Evolutionary conservation across 2,329 filamentous ascomycete species (phyloP), one percentile per base, ranked within the genome.

Genomic region (Phyllosticta capitalensis): DNA sequence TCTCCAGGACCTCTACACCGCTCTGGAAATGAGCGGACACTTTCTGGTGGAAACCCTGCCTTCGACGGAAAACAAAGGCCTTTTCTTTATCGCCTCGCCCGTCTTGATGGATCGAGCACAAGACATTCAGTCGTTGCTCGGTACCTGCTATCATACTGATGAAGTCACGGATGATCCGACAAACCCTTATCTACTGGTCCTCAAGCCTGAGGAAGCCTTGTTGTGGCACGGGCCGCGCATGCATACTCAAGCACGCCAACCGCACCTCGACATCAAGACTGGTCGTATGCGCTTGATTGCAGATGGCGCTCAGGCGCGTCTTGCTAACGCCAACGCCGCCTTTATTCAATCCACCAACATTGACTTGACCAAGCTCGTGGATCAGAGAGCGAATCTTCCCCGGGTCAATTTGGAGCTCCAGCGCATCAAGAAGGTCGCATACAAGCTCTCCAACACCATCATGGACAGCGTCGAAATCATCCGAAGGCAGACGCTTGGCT

Each of bases 381-480:
- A 97, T 71, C 90, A 95, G 68, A 83, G 94, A 65, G 95, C 94
- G 20, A 97, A 96, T 69, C 81, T 99, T 48, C 88, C 90, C 63
- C 90, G 95, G 66, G 94, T 99, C 65, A 95, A 97, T 69, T 79
- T 86, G 55, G 89, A 95, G 70, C 78, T 99, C 64, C 92, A 90
- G 67, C 95, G 95, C 71, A 96, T 96, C 67, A 92, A 95, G 67
- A 91, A 92, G 71, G 95, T 95, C 2, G 90, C 92, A 2, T 97
- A 95, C 79, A 96, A 95, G 73, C 81, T 99, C 51, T 96, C 91
- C 56, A 97, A 96, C 74, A 90, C 91, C 6, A 97, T 99, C 74
- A 96, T 99, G 90, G 92, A 97, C 73, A 96, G 91, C 70, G 94
- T 99, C 52, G 90, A 95, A 70, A 90, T 90, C 63, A 94, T 99